phyloP scores from a whole-genome alignment of 176 grass and related monocot genomes.

The Typha latifolia region DNA sequence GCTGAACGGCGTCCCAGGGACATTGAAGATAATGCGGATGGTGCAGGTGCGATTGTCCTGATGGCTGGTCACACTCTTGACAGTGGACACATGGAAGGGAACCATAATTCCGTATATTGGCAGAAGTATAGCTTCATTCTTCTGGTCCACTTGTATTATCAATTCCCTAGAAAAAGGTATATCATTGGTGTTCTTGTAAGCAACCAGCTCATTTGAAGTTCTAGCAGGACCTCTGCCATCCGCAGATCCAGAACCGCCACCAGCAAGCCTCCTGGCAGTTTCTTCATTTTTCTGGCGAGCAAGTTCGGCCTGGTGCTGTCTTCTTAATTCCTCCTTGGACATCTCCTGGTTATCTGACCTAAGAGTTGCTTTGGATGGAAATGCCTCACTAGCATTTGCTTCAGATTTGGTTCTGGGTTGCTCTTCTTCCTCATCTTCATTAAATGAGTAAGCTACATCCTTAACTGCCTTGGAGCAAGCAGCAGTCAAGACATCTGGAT shows the following conservation, averaged over 20 bases:
- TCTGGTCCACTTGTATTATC: conserved; percentile 76
- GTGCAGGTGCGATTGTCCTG: conserved; percentile 67
- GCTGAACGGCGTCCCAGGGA: conserved; percentile 69
- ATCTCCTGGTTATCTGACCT: no score
- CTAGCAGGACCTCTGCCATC: conserved; percentile 37
- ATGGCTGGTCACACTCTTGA: conserved; percentile 72
- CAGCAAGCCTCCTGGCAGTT: conserved; percentile 59
- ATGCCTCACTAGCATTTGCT: no score
- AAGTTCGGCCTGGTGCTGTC: no score
- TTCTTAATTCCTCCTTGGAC: no score
- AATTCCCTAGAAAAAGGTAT: conserved; percentile 52
- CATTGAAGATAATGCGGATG: conserved; percentile 72
- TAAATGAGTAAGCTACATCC: no score
- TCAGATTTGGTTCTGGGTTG: no score
- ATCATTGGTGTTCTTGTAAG: conserved; percentile 76
- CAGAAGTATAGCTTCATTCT: conserved; percentile 80
- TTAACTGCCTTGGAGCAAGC: no score
- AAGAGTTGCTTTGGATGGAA: no score
- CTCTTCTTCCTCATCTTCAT: no score
- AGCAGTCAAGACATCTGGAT: no score
- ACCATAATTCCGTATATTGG: conserved; percentile 82
- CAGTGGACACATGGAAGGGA: conserved; percentile 84
- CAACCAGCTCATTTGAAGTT: conserved; percentile 58
- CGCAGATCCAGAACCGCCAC: conserved; percentile 38
- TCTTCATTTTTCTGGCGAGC: conserved; percentile 73